A percentile compares a stretch with the other conserved stretches of the same genome.
These are phyloP conservation scores for Myxozyma mucilagina DNA, from an alignment of 805 yeast genomes.

Conservation along the genomic window DNA sequence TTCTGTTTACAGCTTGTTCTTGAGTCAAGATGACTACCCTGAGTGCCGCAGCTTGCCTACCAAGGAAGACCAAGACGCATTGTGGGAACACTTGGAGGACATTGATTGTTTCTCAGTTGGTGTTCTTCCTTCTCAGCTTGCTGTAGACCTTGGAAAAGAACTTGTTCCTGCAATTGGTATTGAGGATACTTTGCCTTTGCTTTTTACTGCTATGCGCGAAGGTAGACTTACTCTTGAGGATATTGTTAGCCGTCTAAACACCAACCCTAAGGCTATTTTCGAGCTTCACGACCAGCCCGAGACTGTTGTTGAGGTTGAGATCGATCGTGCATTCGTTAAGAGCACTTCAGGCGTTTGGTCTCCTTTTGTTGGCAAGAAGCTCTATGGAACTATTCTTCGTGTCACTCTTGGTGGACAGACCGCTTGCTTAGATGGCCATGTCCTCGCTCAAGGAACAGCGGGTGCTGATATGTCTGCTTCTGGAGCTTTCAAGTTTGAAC, in stretches of 20 bases:
- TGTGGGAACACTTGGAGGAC: conserved; percentile 72
- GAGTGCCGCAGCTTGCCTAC: conserved; percentile 76
- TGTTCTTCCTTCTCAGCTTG: conserved; percentile 68
- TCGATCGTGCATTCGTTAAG: conserved; percentile 59
- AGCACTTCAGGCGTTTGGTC: conserved; percentile 47
- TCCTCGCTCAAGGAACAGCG: conserved; percentile 58
- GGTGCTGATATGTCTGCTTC: conserved; percentile 59
- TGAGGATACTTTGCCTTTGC: conserved; percentile 76
- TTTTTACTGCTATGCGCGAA: conserved; percentile 74
- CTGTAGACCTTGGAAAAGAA: conserved; percentile 61
- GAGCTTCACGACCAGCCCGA: conserved; percentile 73
- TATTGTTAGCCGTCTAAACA: conserved; percentile 70
- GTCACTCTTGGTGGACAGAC: conserved; percentile 78
- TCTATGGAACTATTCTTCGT: conserved; percentile 85
- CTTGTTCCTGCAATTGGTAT: conserved; percentile 74
- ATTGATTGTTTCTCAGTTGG: conserved; percentile 91
- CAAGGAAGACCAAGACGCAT: conserved; percentile 71
- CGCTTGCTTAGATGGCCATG: conserved; percentile 78
- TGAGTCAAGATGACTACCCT: conserved; percentile 64
- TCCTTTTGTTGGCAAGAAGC: conserved; percentile 53
- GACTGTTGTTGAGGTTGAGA: conserved; percentile 75
- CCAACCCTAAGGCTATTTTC: conserved; percentile 79
- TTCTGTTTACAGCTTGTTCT: conserved; percentile 73
- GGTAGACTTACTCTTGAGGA: conserved; percentile 72
- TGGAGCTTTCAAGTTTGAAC: conserved; percentile 42